A percentile compares a stretch with the other conserved stretches of the same genome.
These are phyloP conservation scores for Pestalotiopsis sp. DNA, from an alignment of 2,329 filamentous ascomycete genomes.

Conservation along the genomic window DNA sequence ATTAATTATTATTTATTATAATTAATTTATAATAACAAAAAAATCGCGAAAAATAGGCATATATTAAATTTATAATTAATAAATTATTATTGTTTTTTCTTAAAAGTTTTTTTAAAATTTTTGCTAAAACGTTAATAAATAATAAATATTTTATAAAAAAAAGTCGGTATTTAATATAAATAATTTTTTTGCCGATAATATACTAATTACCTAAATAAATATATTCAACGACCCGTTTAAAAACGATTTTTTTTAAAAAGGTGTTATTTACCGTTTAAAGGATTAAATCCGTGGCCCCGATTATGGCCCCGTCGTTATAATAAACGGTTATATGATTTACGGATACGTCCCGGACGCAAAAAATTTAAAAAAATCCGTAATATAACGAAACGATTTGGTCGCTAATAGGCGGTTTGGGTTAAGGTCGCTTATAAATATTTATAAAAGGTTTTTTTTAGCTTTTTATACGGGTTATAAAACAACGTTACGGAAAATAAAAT, in stretches of 20 bases:
- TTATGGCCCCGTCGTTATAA: not conserved
- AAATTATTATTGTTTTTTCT: not conserved
- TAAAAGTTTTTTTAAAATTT: not conserved
- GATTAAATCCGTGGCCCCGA: not conserved
- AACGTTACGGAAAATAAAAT: not conserved
- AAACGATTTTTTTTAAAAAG: not conserved
- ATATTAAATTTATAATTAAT: not conserved
- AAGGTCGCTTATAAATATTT: not conserved
- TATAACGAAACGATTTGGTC: not conserved
- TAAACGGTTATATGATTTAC: not conserved
- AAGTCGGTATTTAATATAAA: not conserved
- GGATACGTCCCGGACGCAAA: not conserved
- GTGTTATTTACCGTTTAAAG: not conserved
- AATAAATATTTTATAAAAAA: not conserved
- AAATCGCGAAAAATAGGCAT: not conserved
- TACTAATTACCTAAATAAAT: not conserved
- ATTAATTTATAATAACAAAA: not conserved
- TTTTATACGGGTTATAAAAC: not conserved
- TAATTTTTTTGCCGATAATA: not conserved
- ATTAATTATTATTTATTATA: not conserved
- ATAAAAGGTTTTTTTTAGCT: not conserved
- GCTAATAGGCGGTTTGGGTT: not conserved
- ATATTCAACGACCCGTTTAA: not conserved
- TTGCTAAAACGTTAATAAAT: not conserved
- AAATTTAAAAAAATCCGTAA: not conserved